A percentile compares a stretch with the other conserved stretches of the same genome.
phyloP scores from a whole-genome alignment of 192 early-diverging fungal genomes.

The Gaertneriomyces sp. region DNA sequence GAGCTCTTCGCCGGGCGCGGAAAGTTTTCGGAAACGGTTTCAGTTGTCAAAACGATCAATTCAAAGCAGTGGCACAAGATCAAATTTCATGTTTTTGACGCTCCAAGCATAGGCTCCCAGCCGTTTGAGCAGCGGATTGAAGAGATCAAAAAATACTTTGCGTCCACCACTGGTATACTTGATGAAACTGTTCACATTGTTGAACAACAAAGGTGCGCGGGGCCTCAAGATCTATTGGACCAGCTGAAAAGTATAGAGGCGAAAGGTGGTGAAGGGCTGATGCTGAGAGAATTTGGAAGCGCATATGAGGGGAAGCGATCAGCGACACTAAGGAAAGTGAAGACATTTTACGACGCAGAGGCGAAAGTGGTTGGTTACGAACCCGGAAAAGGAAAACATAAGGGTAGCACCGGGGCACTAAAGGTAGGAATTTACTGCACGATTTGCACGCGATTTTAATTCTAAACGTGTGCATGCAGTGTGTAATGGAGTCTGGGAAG shows the following conservation, averaged over 20 bases:
- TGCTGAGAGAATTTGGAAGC: constrained; percentile 46
- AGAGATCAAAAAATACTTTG: constrained; percentile 39
- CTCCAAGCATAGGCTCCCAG: constrained; percentile 41
- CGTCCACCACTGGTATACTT: neutral
- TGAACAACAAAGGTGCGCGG: constrained; percentile 42
- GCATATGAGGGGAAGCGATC: constrained; percentile 49
- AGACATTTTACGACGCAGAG: constrained; percentile 70
- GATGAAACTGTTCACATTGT: constrained; percentile 40
- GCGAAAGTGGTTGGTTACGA: constrained; percentile 58
- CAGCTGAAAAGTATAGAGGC: constrained; percentile 51
- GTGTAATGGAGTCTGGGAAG: constrained; percentile 59
- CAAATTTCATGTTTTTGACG: constrained; percentile 61
- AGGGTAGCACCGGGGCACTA: constrained; percentile 53
- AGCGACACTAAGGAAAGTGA: constrained; percentile 62
- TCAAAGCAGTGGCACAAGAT: constrained; percentile 25
- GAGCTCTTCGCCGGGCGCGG: constrained; percentile 70
- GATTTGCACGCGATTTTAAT: neutral
- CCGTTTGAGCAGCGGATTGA: constrained; percentile 53
- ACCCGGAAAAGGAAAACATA: constrained; percentile 56
- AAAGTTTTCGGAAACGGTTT: constrained; percentile 59
- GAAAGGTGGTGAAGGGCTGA: constrained; percentile 67
- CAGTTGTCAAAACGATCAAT: constrained; percentile 52
- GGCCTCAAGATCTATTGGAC: constrained; percentile 41
- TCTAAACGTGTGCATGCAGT: constrained; percentile 21
- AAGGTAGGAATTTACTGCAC: constrained; percentile 22